phyloP scores from a whole-genome alignment of 139 green algal genomes.

The Chlamydomonas urium region DNA sequence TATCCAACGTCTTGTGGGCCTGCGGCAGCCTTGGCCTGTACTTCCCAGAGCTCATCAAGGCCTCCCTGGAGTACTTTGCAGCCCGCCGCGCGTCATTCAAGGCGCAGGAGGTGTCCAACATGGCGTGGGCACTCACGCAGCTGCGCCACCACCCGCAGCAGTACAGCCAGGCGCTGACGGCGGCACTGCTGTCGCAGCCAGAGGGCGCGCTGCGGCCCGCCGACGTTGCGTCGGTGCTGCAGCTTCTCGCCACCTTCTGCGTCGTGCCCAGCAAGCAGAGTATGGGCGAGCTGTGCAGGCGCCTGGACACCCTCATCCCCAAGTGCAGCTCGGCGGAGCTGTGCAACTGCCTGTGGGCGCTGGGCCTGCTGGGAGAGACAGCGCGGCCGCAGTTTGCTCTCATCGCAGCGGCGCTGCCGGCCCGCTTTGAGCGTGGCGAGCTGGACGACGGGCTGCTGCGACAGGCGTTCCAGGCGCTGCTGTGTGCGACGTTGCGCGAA shows the following conservation, averaged over 20 bases:
- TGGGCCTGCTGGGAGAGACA: constrained; percentile 28
- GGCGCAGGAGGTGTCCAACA: constrained; percentile 31
- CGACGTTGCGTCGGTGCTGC: constrained; percentile 25
- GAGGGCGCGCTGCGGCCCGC: constrained; percentile 3
- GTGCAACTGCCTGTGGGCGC: constrained; percentile 28
- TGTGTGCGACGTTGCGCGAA: no score
- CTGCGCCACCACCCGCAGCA: constrained; percentile 28
- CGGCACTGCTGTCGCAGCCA: constrained; percentile 6
- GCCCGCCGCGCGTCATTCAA: constrained; percentile 10
- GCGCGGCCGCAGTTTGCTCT: not conserved
- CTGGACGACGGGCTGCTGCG: constrained; percentile 18
- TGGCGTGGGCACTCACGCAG: constrained; percentile 27
- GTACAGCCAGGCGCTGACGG: not conserved
- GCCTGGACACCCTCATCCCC: not conserved
- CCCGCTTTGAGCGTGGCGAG: not conserved
- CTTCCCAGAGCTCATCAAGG: constrained; percentile 9
- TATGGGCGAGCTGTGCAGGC: not conserved
- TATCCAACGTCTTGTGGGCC: constrained; percentile 35
- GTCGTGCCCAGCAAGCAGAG: constrained; percentile 8
- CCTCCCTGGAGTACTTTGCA: not conserved
- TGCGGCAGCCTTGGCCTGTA: constrained; percentile 22
- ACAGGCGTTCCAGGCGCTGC: constrained; percentile 26
- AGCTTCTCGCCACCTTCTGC: constrained; percentile 28
- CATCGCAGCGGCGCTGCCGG: constrained; percentile 24
- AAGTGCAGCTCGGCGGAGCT: constrained; percentile 20